These are phyloP conservation scores for Rosa multiflora DNA, from an alignment of 306 rosid genomes.

Conservation along the genomic window DNA sequence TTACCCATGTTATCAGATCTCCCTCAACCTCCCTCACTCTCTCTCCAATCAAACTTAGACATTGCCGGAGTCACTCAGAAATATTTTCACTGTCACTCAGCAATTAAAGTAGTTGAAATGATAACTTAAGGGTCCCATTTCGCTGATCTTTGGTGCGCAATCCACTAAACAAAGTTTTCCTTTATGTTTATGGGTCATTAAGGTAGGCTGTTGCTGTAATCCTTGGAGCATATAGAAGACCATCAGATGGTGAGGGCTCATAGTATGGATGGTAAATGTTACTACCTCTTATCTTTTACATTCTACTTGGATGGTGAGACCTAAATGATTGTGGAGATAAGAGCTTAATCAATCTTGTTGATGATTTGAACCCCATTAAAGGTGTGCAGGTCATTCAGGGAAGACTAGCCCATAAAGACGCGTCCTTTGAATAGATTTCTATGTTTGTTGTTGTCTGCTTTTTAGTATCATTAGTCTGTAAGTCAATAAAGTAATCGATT, in stretches of 20 bases:
- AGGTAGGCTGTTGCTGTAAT: constrained; percentile 2
- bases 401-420: constrained; percentile 27
- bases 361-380: constrained; percentile 25
- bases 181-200: neutral
- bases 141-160: neutral
- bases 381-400: constrained; percentile 14
- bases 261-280: neutral
- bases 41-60: constrained; percentile 9
- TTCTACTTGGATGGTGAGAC: constrained; percentile 15
- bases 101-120: constrained; percentile 9
- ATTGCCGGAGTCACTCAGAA: neutral
- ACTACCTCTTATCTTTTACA: too few relatives aligned
- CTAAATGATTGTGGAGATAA: constrained; percentile 36
- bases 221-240: neutral
- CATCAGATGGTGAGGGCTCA: neutral
- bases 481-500: constrained; percentile 37
- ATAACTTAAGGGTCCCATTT: constrained; percentile 6
- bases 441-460: constrained; percentile 28
- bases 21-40: neutral
- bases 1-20: neutral
- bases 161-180: constrained; percentile 3
- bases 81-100: constrained; percentile 2
- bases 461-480: constrained; percentile 32
- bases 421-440: constrained; percentile 32
- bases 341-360: constrained; percentile 25